Evolutionary conservation across 805 yeast genomes (phyloP).

Genomic region (Cyberlindnera mississippiensis): DNA sequence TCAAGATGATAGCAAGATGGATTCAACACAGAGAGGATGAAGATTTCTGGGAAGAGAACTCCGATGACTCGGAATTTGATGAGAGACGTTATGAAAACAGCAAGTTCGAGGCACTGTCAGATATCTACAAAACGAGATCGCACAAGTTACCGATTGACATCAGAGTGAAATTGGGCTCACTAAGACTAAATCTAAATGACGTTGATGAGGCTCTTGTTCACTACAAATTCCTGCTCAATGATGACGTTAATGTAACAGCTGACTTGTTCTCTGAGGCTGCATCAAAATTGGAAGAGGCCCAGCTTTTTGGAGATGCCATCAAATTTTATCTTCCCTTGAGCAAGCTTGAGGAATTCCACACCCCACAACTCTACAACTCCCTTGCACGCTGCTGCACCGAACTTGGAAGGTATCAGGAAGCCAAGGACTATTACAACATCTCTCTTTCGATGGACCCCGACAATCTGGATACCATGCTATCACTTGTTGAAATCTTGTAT

Average conservation of each 20-base stretch:
- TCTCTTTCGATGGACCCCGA: slow-evolving; percentile 54
- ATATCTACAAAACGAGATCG: slow-evolving; percentile 34
- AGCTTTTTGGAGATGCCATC: slow-evolving; percentile 72
- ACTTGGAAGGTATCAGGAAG: slow-evolving; percentile 61
- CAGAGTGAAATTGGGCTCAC: slow-evolving; percentile 71
- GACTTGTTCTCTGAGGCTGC: slow-evolving; percentile 82
- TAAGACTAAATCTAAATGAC: slow-evolving; percentile 62
- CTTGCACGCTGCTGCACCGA: slow-evolving; percentile 78
- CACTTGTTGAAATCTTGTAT: slow-evolving; percentile 78
- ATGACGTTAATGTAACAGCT: slow-evolving; percentile 54
- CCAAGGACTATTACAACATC: slow-evolving; percentile 53
- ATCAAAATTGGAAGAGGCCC: slow-evolving; percentile 60
- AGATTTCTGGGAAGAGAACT: slow-evolving; percentile 40
- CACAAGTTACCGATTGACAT: slow-evolving; percentile 79
- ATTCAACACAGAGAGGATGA: slow-evolving; percentile 62
- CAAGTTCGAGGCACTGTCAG: slow-evolving; percentile 38
- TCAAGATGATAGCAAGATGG: slow-evolving; percentile 79
- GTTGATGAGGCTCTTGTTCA: slow-evolving; percentile 71
- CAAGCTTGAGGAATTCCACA: slow-evolving; percentile 47
- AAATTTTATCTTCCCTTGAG: slow-evolving; percentile 57
- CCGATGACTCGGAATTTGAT: slow-evolving; percentile 83
- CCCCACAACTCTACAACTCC: slow-evolving; percentile 43
- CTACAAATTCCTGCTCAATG: slow-evolving; percentile 53
- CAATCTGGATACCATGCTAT: slow-evolving; percentile 69
- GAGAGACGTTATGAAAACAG: slow-evolving; percentile 51